Evolutionary conservation across 2,329 filamentous ascomycete species (phyloP).

Genomic region (Escovopsis weberi): DNA sequence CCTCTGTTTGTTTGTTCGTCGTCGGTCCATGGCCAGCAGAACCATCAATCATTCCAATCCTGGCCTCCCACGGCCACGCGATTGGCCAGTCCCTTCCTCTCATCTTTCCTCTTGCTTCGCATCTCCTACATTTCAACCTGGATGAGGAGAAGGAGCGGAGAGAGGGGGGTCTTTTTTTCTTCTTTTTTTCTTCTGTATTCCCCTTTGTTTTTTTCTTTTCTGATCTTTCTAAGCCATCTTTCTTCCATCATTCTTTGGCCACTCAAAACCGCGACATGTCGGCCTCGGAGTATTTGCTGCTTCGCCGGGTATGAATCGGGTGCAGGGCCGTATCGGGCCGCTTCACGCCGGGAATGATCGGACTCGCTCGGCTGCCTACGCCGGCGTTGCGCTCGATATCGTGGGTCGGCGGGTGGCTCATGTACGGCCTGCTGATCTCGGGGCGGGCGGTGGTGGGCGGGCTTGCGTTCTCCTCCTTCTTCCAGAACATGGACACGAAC

Average conservation of each 20-base stretch:
- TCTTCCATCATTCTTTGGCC: too few relatives aligned
- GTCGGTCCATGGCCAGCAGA: not conserved
- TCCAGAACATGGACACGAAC: conserved; percentile 21
- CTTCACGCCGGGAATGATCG: conserved; percentile 39
- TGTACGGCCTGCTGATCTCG: conserved; percentile 19
- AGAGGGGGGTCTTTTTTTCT: too few relatives aligned
- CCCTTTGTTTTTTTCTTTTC: not conserved
- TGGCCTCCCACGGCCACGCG: not conserved
- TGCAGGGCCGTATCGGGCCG: conserved; percentile 45
- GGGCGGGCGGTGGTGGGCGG: conserved; percentile 13
- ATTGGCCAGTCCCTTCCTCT: too few relatives aligned
- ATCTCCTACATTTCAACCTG: too few relatives aligned
- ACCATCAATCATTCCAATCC: not conserved
- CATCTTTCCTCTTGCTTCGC: too few relatives aligned
- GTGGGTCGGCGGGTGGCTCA: conserved; percentile 10
- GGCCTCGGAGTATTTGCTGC: conserved; percentile 35
- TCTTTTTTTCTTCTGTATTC: not conserved
- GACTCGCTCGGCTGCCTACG: conserved; percentile 28
- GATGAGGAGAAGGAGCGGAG: too few relatives aligned
- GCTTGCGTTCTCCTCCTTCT: conserved; percentile 16
- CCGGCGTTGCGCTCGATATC: conserved; percentile 24
- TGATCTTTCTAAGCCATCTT: too few relatives aligned
- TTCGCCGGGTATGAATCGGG: conserved; percentile 31
- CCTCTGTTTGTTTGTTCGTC: not conserved
- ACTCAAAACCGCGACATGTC: conserved; percentile 33